Percentiles rank a stretch among this genome's conserved stretches.
These are phyloP conservation scores for Chaetomium sp. DNA, from an alignment of 2,329 filamentous ascomycete species.

Conservation along the genomic window DNA sequence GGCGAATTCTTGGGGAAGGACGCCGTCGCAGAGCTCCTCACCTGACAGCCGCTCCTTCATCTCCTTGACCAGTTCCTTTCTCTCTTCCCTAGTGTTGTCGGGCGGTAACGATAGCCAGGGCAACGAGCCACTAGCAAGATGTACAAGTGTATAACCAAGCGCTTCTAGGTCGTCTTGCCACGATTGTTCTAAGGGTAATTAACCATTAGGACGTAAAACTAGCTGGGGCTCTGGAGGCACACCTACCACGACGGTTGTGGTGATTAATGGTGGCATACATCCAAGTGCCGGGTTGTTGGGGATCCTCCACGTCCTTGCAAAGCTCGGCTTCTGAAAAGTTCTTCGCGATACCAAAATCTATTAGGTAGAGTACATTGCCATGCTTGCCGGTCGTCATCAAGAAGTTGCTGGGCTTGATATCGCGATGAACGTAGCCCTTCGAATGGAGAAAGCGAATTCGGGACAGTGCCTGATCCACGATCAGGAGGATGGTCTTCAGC, in stretches of 20 bases:
- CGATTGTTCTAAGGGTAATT: too few species aligned
- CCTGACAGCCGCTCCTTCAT: too few species aligned
- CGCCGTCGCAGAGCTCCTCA: too few species aligned
- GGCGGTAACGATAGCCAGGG: too few species aligned
- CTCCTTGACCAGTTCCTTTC: too few species aligned
- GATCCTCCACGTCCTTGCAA: neutral
- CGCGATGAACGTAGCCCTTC: slow-evolving; percentile 97
- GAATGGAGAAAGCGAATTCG: slow-evolving; percentile 98
- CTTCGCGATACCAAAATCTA: slow-evolving; percentile 97
- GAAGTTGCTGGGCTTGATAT: slow-evolving; percentile 99
- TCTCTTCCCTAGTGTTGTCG: too few species aligned
- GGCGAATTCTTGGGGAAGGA: neutral
- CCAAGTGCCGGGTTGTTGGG: neutral
- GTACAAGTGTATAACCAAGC: too few species aligned
- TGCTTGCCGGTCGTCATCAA: slow-evolving; percentile 97
- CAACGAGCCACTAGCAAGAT: too few species aligned
- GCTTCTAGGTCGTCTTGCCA: too few species aligned
- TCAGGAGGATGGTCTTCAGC: slow-evolving; percentile 88
- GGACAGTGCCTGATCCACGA: slow-evolving; percentile 95
- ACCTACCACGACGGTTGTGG: neutral
- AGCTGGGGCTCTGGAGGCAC: too few species aligned
- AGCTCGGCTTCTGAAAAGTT: slow-evolving; percentile 57
- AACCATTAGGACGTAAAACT: too few species aligned
- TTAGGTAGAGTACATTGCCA: slow-evolving; percentile 97
- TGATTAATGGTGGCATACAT: neutral